A percentile compares a stretch with the other conserved stretches of the same genome.
phyloP scores from a whole-genome alignment of 306 rosid genomes.

The Cotoneaster glaucophyllus region DNA sequence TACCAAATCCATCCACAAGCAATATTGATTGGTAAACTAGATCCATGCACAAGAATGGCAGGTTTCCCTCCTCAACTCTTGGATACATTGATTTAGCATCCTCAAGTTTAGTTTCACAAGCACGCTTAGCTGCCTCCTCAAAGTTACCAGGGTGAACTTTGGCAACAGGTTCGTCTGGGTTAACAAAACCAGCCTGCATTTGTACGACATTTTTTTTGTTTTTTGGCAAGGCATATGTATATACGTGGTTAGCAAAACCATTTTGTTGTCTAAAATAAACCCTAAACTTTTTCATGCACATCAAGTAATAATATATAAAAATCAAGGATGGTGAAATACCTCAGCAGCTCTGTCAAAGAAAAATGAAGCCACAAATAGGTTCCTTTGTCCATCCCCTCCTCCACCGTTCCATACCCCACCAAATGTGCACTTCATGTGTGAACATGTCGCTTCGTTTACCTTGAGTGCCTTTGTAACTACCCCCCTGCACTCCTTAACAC shows the following conservation, averaged over 20 bases:
- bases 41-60: conserved; percentile 97
- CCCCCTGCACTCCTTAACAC: conserved; percentile 66
- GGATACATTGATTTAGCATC: conserved; percentile 58
- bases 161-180: conserved; percentile 54
- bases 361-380: conserved; percentile 92
- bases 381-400: conserved; percentile 93
- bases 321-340: conserved; percentile 37
- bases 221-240: not conserved
- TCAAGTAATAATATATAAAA: not conserved
- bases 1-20: conserved; percentile 95
- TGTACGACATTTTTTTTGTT: not conserved
- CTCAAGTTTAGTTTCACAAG: conserved; percentile 67
- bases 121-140: conserved; percentile 84
- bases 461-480: conserved; percentile 65
- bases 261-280: conserved; percentile 11
- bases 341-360: conserved; percentile 99
- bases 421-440: conserved; percentile 93
- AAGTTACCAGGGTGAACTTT: conserved; percentile 60
- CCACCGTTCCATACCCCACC: conserved; percentile 99
- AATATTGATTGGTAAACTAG: conserved; percentile 77
- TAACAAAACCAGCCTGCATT: conserved; percentile 80
- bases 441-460: conserved; percentile 62
- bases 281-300: not conserved
- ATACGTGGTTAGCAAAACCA: conserved; percentile 21
- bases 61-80: conserved; percentile 51